A percentile compares a stretch with the other conserved stretches of the same genome.
Evolutionary conservation across 495 filamentous ascomycete genomes (phyloP).

Genomic region (Xylaria bambusicola): DNA sequence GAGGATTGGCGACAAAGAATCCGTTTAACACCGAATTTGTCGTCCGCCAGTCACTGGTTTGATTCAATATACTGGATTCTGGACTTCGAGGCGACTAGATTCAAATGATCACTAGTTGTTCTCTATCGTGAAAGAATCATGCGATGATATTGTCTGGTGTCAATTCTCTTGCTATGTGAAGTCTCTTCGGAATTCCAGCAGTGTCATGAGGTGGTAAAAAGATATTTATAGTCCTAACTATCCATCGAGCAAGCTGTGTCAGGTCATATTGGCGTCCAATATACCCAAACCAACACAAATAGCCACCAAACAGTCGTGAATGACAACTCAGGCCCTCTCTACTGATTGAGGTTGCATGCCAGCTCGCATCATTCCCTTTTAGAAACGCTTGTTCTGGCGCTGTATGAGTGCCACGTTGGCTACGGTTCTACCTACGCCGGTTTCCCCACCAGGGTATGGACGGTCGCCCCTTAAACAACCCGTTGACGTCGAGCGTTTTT

Average conservation of each 20-base stretch:
- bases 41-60: conserved; percentile 5
- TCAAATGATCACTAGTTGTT: neutral
- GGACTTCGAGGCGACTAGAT: neutral
- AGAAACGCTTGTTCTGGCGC: conserved; percentile 35
- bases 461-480: conserved; percentile 28
- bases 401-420: conserved; percentile 40
- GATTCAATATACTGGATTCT: neutral
- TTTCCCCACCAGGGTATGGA: conserved; percentile 38
- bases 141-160: neutral
- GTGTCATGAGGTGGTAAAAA: conserved; percentile 2
- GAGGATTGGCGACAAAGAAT: neutral
- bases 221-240: conserved; percentile 17
- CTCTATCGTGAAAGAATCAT: neutral
- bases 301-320: conserved; percentile 25
- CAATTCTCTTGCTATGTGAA: neutral
- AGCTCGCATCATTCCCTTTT: conserved; percentile 34
- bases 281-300: conserved; percentile 32
- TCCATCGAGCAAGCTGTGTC: conserved; percentile 8
- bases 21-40: neutral
- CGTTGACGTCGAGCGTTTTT: conserved; percentile 30
- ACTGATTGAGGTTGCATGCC: conserved; percentile 41
- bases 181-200: conserved; percentile 7
- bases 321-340: conserved; percentile 38
- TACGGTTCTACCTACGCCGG: conserved; percentile 38
- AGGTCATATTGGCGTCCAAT: conserved; percentile 34